These are phyloP conservation scores for Dactylellina drechsleri DNA, from an alignment of 2,329 filamentous ascomycete species.

Conservation along the genomic window DNA sequence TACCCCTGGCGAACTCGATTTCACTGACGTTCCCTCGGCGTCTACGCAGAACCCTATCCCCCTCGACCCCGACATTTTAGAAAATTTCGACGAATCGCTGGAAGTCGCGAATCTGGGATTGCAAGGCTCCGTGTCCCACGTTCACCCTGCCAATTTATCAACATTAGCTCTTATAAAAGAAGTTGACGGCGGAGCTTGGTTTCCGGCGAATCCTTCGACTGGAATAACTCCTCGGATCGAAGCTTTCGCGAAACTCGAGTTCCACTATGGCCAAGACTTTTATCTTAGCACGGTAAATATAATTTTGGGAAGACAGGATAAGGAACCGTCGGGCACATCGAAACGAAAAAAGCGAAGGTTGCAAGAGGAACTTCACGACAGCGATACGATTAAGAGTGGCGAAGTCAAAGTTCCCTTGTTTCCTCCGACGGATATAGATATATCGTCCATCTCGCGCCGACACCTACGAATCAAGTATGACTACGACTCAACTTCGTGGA, in stretches of 20 bases:
- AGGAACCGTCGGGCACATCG: slow-evolving; percentile 5
- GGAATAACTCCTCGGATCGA: slow-evolving; percentile 51
- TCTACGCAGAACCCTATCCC: slow-evolving; percentile 18
- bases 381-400: slow-evolving; percentile 2
- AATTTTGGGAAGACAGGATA: slow-evolving; percentile 57
- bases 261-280: slow-evolving; percentile 58
- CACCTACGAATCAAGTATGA: slow-evolving; percentile 45
- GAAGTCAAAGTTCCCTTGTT: slow-evolving; percentile 39
- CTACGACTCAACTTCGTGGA: slow-evolving; percentile 30
- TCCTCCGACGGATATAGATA: slow-evolving; percentile 18
- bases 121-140: neutral
- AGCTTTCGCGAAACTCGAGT: slow-evolving; percentile 58
- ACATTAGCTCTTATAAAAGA: slow-evolving; percentile 19
- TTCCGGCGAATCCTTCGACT: slow-evolving; percentile 20
- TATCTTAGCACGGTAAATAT: slow-evolving; percentile 57
- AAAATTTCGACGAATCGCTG: slow-evolving; percentile 8
- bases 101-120: slow-evolving; percentile 18
- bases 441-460: slow-evolving; percentile 23
- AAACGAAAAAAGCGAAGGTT: slow-evolving; percentile 24
- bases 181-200: slow-evolving; percentile 57
- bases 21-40: slow-evolving; percentile 38
- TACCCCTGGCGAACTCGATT: slow-evolving; percentile 22
- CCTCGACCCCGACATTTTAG: slow-evolving; percentile 27
- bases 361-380: neutral
- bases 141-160: slow-evolving; percentile 1